A percentile compares a stretch with the other conserved stretches of the same genome.
These are phyloP conservation scores for Claviceps arundinis DNA, from an alignment of 2,329 filamentous ascomycete genomes.

Conservation along the genomic window DNA sequence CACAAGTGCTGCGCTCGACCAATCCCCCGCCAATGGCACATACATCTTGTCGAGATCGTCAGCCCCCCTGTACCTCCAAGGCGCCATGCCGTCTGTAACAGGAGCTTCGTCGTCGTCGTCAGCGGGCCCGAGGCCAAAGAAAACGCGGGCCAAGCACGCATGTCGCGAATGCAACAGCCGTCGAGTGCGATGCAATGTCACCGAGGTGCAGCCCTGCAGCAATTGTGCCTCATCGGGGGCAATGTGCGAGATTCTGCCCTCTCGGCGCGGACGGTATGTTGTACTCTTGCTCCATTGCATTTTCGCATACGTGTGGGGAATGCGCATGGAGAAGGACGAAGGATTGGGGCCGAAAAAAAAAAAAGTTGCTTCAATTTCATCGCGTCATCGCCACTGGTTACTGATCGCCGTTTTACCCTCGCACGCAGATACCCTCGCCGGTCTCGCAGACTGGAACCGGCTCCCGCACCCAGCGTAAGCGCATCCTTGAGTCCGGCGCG, in stretches of 20 bases:
- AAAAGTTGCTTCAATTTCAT: not conserved
- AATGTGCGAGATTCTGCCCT: slow-evolving; percentile 20
- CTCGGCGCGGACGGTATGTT: slow-evolving; percentile 19
- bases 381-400: not conserved
- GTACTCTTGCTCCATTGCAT: not conserved
- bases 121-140: slow-evolving; percentile 16
- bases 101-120: not conserved
- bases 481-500: not conserved
- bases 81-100: slow-evolving; percentile 2
- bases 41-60: not conserved
- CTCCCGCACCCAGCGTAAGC: not conserved
- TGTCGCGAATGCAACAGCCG: slow-evolving; percentile 22
- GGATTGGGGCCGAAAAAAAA: not conserved
- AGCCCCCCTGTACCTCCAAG: not conserved
- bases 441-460: slow-evolving; percentile 9
- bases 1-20: not conserved
- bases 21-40: not conserved
- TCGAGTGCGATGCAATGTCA: slow-evolving; percentile 23
- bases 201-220: slow-evolving; percentile 19
- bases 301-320: not conserved
- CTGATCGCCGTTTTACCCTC: not conserved
- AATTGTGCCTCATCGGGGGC: slow-evolving; percentile 17
- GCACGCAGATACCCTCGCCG: slow-evolving; percentile 14
- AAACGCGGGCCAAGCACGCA: slow-evolving; percentile 21
- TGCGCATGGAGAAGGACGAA: too few relatives aligned